Percentiles rank a stretch among this genome's conserved stretches.
Conservation (phyloP, 371 early-diverging fungal genomes). For the Amoeboaphelidium occidentale region DNA sequence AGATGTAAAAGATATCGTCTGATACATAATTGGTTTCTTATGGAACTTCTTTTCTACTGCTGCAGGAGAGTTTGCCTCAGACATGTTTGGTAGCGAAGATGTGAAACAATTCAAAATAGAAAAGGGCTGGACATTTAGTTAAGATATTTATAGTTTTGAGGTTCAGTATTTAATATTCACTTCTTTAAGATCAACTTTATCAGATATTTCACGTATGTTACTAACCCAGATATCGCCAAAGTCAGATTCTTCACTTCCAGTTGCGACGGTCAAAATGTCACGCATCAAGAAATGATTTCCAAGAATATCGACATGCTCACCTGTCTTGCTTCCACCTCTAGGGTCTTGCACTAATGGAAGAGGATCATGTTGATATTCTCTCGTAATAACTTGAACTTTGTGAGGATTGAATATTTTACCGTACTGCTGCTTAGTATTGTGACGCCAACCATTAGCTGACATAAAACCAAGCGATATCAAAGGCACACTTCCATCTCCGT, state of each 20-base stretch:
- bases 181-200: no score
- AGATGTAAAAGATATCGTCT: no score
- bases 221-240: not conserved
- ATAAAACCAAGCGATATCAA: slow-evolving; percentile 70
- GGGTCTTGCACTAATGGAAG: slow-evolving; percentile 23
- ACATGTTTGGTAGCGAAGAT: no score
- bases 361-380: slow-evolving; percentile 44
- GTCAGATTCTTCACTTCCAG: not conserved
- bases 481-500: slow-evolving; percentile 79
- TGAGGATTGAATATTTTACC: slow-evolving; percentile 42
- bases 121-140: no score
- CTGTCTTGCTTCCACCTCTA: slow-evolving; percentile 54
- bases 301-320: slow-evolving; percentile 59
- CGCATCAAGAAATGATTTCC: not conserved
- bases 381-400: slow-evolving; percentile 36
- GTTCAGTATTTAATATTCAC: no score
- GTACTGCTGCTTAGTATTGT: slow-evolving; percentile 19
- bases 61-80: no score
- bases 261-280: not conserved
- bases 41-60: no score
- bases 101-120: no score
- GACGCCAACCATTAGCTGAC: slow-evolving; percentile 73
- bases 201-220: not conserved
- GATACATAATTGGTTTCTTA: no score
- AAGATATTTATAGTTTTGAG: no score